Percentiles rank a stretch among this genome's conserved stretches.
Evolutionary conservation across 2,329 filamentous ascomycete genomes (phyloP).

Genomic region (Purpureocillium lavendulum): DNA sequence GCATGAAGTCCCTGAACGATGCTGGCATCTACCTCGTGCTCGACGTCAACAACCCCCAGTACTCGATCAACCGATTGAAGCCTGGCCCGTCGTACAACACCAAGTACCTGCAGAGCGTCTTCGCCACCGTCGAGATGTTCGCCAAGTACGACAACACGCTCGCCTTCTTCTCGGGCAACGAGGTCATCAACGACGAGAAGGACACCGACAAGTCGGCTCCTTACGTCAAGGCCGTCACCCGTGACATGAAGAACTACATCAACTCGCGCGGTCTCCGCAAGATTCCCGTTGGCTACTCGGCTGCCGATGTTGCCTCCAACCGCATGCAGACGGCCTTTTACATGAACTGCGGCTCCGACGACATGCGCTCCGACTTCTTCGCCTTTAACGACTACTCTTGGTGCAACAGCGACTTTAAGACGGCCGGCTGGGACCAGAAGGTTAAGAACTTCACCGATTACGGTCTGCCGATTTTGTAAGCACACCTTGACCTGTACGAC

Average conservation of each 20-base stretch:
- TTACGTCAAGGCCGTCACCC: slow-evolving; percentile 71
- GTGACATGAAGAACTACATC: slow-evolving; percentile 68
- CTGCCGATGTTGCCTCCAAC: slow-evolving; percentile 77
- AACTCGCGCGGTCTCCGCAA: slow-evolving; percentile 50
- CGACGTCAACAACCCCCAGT: slow-evolving; percentile 83
- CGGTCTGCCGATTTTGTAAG: slow-evolving; percentile 73
- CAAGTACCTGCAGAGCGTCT: slow-evolving; percentile 74
- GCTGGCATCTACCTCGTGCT: slow-evolving; percentile 89
- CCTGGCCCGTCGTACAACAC: slow-evolving; percentile 82
- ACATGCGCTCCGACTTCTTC: slow-evolving; percentile 81
- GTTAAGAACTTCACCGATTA: slow-evolving; percentile 82
- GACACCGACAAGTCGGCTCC: slow-evolving; percentile 58
- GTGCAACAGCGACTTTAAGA: slow-evolving; percentile 64
- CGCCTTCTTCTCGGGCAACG: slow-evolving; percentile 77
- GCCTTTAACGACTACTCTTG: slow-evolving; percentile 87
- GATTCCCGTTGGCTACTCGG: slow-evolving; percentile 68
- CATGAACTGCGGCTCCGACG: slow-evolving; percentile 87
- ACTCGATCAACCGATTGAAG: slow-evolving; percentile 73
- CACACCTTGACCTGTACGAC: no score
- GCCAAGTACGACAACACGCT: slow-evolving; percentile 77
- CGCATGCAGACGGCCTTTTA: slow-evolving; percentile 80
- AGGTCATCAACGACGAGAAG: slow-evolving; percentile 63
- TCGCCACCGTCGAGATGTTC: slow-evolving; percentile 82
- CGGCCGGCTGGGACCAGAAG: slow-evolving; percentile 79
- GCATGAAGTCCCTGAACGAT: slow-evolving; percentile 72